A percentile compares a stretch with the other conserved stretches of the same genome.
These are phyloP conservation scores for Rosa multiflora DNA, from an alignment of 306 rosid genomes.

Conservation along the genomic window DNA sequence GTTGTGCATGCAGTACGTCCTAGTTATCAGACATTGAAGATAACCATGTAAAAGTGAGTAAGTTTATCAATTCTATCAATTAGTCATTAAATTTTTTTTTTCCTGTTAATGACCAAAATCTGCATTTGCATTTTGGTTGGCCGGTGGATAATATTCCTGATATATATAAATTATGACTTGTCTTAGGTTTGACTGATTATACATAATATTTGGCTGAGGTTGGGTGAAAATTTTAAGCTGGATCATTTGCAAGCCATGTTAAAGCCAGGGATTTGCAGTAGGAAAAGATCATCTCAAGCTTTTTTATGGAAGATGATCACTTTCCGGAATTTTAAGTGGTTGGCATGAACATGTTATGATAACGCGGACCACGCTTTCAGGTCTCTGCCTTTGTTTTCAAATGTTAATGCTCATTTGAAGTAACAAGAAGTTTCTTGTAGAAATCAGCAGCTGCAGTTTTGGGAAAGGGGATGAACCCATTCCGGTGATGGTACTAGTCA, in stretches of 20 bases:
- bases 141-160: background rate
- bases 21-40: background rate
- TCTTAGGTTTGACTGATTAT: background rate
- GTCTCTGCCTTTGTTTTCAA: background rate
- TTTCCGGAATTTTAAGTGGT: background rate
- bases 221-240: background rate
- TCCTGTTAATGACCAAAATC: background rate
- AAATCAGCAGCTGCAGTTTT: conserved; percentile 5
- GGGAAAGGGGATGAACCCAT: background rate
- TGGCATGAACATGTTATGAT: background rate
- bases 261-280: background rate
- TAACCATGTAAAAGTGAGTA: background rate
- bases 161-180: background rate
- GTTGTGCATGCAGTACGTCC: background rate
- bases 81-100: background rate
- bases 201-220: background rate
- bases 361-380: background rate
- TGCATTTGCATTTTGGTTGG: background rate
- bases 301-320: background rate
- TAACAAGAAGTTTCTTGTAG: background rate
- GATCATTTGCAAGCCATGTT: background rate
- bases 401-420: background rate
- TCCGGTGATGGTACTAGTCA: background rate
- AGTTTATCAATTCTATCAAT: background rate
- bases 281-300: background rate